Percentiles rank a stretch among this genome's conserved stretches.
These are phyloP conservation scores for Tephrocybe sp. DNA, from an alignment of 768 basidiomycete species.

Conservation along the genomic window DNA sequence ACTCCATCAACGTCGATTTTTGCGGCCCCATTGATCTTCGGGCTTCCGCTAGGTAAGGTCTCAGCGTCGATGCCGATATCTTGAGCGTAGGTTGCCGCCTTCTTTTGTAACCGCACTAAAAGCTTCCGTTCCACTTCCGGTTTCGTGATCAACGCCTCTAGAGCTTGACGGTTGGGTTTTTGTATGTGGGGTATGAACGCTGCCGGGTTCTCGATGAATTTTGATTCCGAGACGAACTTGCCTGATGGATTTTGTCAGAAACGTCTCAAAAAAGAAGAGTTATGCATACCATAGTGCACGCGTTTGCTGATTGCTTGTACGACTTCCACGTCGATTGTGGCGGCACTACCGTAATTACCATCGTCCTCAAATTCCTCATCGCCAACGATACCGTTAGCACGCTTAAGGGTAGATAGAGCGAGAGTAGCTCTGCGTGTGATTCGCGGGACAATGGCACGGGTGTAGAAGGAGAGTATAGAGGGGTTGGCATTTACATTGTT, in stretches of 20 bases:
- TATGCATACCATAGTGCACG: slow-evolving; percentile 85
- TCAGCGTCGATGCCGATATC: slow-evolving; percentile 75
- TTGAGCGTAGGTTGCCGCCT: slow-evolving; percentile 77
- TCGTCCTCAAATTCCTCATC: slow-evolving; percentile 85
- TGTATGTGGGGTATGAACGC: slow-evolving; percentile 93
- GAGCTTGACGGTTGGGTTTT: slow-evolving; percentile 69
- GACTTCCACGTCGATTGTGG: slow-evolving; percentile 92
- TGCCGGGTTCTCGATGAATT: slow-evolving; percentile 84
- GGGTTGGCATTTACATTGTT: slow-evolving; percentile 86
- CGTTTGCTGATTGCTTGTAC: slow-evolving; percentile 98
- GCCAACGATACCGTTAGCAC: slow-evolving; percentile 63
- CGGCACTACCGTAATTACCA: slow-evolving; percentile 96
- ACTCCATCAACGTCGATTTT: slow-evolving; percentile 95
- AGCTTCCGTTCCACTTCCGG: slow-evolving; percentile 91
- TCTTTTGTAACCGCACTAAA: slow-evolving; percentile 81
- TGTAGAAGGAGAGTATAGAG: slow-evolving; percentile 89
- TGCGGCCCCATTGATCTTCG: slow-evolving; percentile 28
- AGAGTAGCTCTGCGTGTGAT: slow-evolving; percentile 78
- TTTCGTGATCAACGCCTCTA: slow-evolving; percentile 93
- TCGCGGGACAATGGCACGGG: slow-evolving; percentile 81
- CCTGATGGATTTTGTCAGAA: slow-evolving; percentile 47
- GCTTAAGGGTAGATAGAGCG: slow-evolving; percentile 62
- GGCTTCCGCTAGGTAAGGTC: slow-evolving; percentile 7
- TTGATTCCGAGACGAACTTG: slow-evolving; percentile 98
- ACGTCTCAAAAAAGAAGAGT: too few relatives aligned